These are phyloP conservation scores for Trichoderma hamatum DNA, from an alignment of 2,329 filamentous ascomycete species.

Conservation along the genomic window DNA sequence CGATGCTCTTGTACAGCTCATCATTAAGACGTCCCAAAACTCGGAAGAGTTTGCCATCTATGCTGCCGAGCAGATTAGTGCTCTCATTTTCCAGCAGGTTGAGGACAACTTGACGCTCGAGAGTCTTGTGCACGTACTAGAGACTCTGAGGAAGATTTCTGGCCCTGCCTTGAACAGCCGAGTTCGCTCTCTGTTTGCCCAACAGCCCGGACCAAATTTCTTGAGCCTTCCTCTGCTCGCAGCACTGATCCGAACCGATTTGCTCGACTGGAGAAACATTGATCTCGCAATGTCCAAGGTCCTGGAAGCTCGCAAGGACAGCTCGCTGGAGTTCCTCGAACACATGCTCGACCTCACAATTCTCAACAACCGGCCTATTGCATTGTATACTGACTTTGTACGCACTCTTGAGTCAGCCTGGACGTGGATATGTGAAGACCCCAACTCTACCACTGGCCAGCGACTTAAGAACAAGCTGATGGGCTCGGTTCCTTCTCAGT, in stretches of 20 bases:
- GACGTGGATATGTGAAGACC: constrained; percentile 77
- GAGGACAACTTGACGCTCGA: constrained; percentile 62
- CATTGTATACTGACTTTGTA: constrained; percentile 83
- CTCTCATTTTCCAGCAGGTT: constrained; percentile 57
- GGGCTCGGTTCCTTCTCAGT: constrained; percentile 45
- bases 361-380: constrained; percentile 74
- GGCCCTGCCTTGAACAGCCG: constrained; percentile 57
- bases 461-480: constrained; percentile 68
- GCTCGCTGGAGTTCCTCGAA: constrained; percentile 77
- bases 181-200: constrained; percentile 58
- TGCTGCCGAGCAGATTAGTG: constrained; percentile 62
- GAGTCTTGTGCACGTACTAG: constrained; percentile 63
- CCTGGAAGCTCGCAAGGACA: constrained; percentile 69
- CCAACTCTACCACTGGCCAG: constrained; percentile 64
- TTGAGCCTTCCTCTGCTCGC: constrained; percentile 61
- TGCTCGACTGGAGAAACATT: constrained; percentile 65
- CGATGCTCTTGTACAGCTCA: constrained; percentile 62
- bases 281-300: constrained; percentile 74
- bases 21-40: constrained; percentile 65
- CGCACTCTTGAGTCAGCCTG: constrained; percentile 80
- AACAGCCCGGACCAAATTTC: constrained; percentile 59
- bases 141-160: constrained; percentile 62
- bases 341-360: constrained; percentile 78
- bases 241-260: constrained; percentile 61
- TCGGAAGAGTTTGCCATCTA: constrained; percentile 63